phyloP scores from a whole-genome alignment of 1,284 basidiomycete genomes.

The Abortiporus biennis region DNA sequence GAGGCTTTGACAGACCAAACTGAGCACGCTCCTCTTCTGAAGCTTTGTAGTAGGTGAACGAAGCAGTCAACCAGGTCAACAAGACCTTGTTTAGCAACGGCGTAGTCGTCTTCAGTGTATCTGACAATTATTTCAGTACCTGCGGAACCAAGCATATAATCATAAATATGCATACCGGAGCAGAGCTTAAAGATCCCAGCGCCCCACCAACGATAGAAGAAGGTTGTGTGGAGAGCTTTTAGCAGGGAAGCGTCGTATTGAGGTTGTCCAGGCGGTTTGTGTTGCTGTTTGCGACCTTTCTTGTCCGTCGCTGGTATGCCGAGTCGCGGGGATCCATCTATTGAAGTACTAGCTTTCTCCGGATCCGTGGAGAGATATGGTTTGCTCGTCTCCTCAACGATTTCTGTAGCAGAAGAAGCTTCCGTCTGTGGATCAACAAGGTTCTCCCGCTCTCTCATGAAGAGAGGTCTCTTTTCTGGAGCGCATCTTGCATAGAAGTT shows the following conservation, averaged over 20 bases:
- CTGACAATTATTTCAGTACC: constrained; percentile 22
- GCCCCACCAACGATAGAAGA: constrained; percentile 48
- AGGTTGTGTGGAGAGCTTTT: constrained; percentile 50
- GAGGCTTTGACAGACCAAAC: constrained; percentile 30
- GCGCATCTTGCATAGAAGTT: constrained; percentile 45
- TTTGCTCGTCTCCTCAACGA: constrained; percentile 6
- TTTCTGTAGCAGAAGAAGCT: too few relatives aligned
- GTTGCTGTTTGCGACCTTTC: constrained; percentile 5
- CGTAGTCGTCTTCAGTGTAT: constrained; percentile 52
- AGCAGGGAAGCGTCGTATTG: constrained; percentile 54
- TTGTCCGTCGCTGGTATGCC: background rate
- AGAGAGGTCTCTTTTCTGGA: constrained; percentile 37
- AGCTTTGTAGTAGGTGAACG: constrained; percentile 41
- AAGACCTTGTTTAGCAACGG: constrained; percentile 60
- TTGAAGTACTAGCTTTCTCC: too few relatives aligned
- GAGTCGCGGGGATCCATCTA: too few relatives aligned
- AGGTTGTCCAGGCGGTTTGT: too few relatives aligned
- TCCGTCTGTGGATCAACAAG: constrained; percentile 11
- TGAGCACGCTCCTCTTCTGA: constrained; percentile 30
- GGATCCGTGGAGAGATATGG: background rate
- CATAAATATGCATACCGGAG: constrained; percentile 33
- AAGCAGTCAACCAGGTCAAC: constrained; percentile 53
- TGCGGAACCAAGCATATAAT: constrained; percentile 2
- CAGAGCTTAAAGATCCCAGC: constrained; percentile 49
- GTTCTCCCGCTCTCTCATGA: constrained; percentile 21